A percentile compares a stretch with the other conserved stretches of the same genome.
These are phyloP conservation scores for Trichoderma cornu-damae DNA, from an alignment of 2,329 filamentous ascomycete genomes.

Conservation along the genomic window DNA sequence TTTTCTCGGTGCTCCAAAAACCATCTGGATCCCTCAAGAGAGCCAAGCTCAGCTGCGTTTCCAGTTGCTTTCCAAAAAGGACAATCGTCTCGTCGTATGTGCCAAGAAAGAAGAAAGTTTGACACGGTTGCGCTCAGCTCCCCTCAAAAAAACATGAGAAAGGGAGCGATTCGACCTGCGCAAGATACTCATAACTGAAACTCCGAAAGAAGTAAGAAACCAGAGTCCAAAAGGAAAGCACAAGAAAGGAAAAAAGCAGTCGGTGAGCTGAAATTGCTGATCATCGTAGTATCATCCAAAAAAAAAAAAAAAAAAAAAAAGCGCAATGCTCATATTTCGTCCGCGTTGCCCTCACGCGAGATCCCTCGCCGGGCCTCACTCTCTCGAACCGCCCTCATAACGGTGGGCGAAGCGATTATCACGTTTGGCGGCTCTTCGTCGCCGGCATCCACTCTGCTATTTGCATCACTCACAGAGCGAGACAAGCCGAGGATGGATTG, in stretches of 20 bases:
- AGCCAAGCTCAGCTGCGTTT: constrained; percentile 12
- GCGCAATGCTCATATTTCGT: constrained; percentile 10
- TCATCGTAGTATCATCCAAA: constrained; percentile 6
- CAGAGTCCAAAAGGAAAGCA: neutral
- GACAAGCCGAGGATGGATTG: constrained; percentile 2
- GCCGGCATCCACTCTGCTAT: neutral
- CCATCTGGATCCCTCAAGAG: constrained; percentile 10
- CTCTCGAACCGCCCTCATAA: constrained; percentile 15
- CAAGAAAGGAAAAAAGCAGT: neutral
- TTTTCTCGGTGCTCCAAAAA: constrained; percentile 9
- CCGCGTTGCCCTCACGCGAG: constrained; percentile 11
- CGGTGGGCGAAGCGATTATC: constrained; percentile 13
- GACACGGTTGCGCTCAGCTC: constrained; percentile 9
- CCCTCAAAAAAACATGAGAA: neutral
- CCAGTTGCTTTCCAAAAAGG: neutral
- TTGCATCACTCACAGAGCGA: neutral
- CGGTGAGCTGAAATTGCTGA: constrained; percentile 13
- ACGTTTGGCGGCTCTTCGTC: constrained; percentile 1
- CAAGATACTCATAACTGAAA: constrained; percentile 1
- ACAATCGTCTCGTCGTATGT: constrained; percentile 3
- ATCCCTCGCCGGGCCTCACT: constrained; percentile 5
- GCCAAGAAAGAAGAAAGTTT: neutral
- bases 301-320: constrained; percentile 1
- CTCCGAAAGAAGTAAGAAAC: neutral
- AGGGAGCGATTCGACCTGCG: constrained; percentile 10